Base-by-base conservation (phyloP, 495 filamentous ascomycete species). In the Penicillium argentinense region DNA sequence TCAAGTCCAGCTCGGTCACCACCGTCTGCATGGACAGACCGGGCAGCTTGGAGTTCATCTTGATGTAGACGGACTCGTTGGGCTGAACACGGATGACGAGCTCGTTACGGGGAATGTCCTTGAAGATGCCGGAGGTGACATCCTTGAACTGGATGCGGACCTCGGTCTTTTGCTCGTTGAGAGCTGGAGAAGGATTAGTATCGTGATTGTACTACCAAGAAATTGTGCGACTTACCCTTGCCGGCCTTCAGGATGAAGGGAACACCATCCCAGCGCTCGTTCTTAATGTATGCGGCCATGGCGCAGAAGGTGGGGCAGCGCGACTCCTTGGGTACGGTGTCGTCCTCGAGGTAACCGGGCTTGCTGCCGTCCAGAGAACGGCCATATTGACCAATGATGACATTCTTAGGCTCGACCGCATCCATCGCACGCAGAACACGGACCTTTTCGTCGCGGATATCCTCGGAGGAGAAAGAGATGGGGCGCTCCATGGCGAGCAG, bases 81-180 rank as follows among this genome's bases (percentile, higher is more conserved):
- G 95, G 95, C 73, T 99, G 95, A 49, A 99, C 95, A 49, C 95
- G 90, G 74, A 99, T 96, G 57, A 99, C 95, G 45, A 99, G 86
- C 75, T 99, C 95, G 77, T 99, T 99, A 39, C 95, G 87, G 39
- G 95, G 95, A 54, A 97, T 99, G 59, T 99, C 91, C 80, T 97
- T 97, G 77, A 99, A 99, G 75, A 99, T 99, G 47, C 95, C 95
- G 21, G 91, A 96, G 16, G 95, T 97, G 42, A 99, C 93, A 59
- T 99, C 95, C 74, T 91, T 92, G 82, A 96, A 99, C 67, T 99
- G 95, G 51, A 99, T 97, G 57, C 95, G 89, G 54, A 99, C 92
- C 73, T 99, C 95, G 24, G 95, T 97, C 84, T 99, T 99, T 68
- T 99, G 95, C 80, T 99, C 95, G 70, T 99, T 99, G 38, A 99